phyloP scores from a whole-genome alignment of 2,329 filamentous ascomycete species.

The Stemphylium beticola region DNA sequence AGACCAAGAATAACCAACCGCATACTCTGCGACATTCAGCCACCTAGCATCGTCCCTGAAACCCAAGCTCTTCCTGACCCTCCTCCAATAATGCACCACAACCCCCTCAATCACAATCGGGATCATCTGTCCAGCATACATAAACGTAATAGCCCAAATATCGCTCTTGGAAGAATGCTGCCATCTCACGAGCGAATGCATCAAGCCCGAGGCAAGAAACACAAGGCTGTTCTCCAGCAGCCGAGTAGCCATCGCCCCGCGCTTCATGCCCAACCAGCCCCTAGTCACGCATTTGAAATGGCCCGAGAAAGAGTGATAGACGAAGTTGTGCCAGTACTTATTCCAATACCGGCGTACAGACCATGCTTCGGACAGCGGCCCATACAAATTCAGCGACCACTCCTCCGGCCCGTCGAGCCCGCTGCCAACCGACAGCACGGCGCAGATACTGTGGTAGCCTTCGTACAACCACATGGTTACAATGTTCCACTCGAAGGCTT shows the following conservation, averaged over 20 bases:
- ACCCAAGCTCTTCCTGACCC: not conserved
- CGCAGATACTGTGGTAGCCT: constrained; percentile 17
- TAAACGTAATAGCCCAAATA: constrained; percentile 19
- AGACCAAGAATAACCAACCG: constrained; percentile 24
- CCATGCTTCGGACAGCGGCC: constrained; percentile 3
- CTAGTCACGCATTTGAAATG: constrained; percentile 24
- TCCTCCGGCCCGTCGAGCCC: constrained; percentile 11
- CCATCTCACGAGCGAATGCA: constrained; percentile 22
- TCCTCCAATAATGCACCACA: constrained; percentile 13
- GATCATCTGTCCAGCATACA: constrained; percentile 27
- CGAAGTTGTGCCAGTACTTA: constrained; percentile 30
- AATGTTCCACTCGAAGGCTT: constrained; percentile 17
- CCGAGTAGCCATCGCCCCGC: constrained; percentile 1
- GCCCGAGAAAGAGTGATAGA: constrained; percentile 19
- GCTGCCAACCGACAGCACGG: constrained; percentile 13
- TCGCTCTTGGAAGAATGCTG: constrained; percentile 13
- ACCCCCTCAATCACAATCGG: constrained; percentile 22
- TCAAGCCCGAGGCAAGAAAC: constrained; percentile 22
- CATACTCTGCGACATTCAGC: constrained; percentile 10
- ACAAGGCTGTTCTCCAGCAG: constrained; percentile 27
- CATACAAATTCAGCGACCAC: constrained; percentile 22
- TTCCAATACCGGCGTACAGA: constrained; percentile 28
- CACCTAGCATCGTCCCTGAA: not conserved
- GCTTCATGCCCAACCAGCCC: constrained; percentile 13
- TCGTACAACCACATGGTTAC: constrained; percentile 22